phyloP scores from a whole-genome alignment of 2,329 filamentous ascomycete genomes.

The Trichocomaceae sp. region DNA sequence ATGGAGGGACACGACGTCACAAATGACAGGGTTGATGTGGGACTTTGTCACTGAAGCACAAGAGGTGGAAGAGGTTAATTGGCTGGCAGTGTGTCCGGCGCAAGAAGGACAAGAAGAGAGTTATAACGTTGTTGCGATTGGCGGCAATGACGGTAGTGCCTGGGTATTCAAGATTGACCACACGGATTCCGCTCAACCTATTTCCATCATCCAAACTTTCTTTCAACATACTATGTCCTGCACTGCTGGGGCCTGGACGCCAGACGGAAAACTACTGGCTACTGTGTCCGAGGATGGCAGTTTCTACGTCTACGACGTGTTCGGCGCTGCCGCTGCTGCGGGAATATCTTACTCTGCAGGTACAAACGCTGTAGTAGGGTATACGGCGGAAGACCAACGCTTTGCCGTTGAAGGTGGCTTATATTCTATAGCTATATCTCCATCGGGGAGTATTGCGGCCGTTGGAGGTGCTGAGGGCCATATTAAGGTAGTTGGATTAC shows the following conservation, averaged over 20 bases:
- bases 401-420: slow-evolving; percentile 89
- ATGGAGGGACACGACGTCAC: slow-evolving; percentile 50
- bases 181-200: slow-evolving; percentile 52
- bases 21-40: slow-evolving; percentile 50
- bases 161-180: slow-evolving; percentile 90
- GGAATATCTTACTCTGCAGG: slow-evolving; percentile 51
- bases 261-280: slow-evolving; percentile 76
- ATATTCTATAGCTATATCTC: slow-evolving; percentile 79
- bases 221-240: slow-evolving; percentile 82
- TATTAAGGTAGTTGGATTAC: slow-evolving; percentile 78
- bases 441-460: slow-evolving; percentile 69
- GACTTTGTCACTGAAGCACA: slow-evolving; percentile 68
- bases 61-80: slow-evolving; percentile 94
- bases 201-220: slow-evolving; percentile 83
- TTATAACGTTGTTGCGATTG: slow-evolving; percentile 77
- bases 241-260: slow-evolving; percentile 85
- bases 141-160: slow-evolving; percentile 82
- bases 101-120: slow-evolving; percentile 44
- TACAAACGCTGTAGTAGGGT: slow-evolving; percentile 62
- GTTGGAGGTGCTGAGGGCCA: slow-evolving; percentile 82
- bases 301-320: slow-evolving; percentile 89
- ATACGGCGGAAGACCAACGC: slow-evolving; percentile 76
- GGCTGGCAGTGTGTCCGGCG: slow-evolving; percentile 71
- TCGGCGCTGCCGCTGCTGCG: slow-evolving; percentile 65
- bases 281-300: slow-evolving; percentile 85